phyloP scores from a whole-genome alignment of 257 asterid genomes.

The Perilla frutescens region DNA sequence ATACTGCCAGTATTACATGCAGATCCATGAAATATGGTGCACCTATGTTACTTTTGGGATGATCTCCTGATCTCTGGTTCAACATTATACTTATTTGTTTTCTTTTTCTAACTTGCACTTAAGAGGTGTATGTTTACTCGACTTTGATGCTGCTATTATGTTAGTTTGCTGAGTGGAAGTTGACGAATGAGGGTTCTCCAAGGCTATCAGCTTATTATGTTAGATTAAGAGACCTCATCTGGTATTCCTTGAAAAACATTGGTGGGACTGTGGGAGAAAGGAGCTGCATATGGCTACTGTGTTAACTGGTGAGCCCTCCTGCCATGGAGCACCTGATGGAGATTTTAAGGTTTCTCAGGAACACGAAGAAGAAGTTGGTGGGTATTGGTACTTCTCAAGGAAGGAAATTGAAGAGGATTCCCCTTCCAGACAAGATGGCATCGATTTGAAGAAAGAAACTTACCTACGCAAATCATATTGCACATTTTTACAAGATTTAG shows the following conservation, averaged over 20 bases:
- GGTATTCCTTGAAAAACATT: constrained; percentile 24
- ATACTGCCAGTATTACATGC: neutral
- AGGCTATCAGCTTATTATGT: constrained; percentile 35
- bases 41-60: neutral
- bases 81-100: neutral
- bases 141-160: constrained; percentile 13
- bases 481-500: constrained; percentile 84
- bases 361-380: constrained; percentile 71
- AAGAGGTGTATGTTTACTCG: neutral
- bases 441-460: constrained; percentile 86
- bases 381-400: constrained; percentile 81
- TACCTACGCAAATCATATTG: constrained; percentile 86
- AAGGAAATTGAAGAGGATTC: constrained; percentile 88
- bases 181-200: constrained; percentile 39
- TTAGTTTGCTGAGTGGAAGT: constrained; percentile 23
- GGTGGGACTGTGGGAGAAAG: constrained; percentile 41
- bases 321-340: constrained; percentile 68
- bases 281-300: constrained; percentile 67
- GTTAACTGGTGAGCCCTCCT: constrained; percentile 70
- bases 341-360: constrained; percentile 60
- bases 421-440: constrained; percentile 81
- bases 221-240: constrained; percentile 34
- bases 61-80: neutral
- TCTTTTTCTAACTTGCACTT: neutral
- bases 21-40: neutral